These are phyloP conservation scores for Boehmeria nivea DNA, from an alignment of 306 rosid genomes.

Conservation along the genomic window DNA sequence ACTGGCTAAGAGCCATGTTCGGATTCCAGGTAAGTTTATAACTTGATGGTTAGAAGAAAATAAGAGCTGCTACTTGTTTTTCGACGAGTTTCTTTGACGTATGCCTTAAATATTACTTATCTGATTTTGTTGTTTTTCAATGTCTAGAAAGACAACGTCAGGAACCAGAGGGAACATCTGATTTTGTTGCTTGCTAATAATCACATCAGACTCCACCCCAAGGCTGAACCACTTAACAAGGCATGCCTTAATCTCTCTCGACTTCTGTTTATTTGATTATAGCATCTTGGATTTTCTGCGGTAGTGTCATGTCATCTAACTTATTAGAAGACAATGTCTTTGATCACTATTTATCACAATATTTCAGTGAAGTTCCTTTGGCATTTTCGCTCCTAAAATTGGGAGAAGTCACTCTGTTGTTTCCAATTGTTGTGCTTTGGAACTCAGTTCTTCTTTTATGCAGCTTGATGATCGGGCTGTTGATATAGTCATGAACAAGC, in stretches of 20 bases:
- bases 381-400: no score
- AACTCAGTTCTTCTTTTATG: constrained; percentile 22
- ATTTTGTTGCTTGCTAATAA: constrained; percentile 79
- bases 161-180: constrained; percentile 97
- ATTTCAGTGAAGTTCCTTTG: no score
- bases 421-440: constrained; percentile 11
- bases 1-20: constrained; percentile 95
- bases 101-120: constrained; percentile 7
- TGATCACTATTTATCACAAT: no score
- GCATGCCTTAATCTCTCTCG: constrained; percentile 29
- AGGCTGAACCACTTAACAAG: constrained; percentile 96
- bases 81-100: constrained; percentile 9
- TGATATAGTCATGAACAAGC: constrained; percentile 55
- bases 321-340: no score
- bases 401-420: no score
- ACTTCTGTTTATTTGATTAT: neutral
- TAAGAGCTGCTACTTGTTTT: neutral
- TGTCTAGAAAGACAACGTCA: constrained; percentile 78
- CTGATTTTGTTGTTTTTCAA: constrained; percentile 24
- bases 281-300: no score
- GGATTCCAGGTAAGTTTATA: constrained; percentile 80
- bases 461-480: constrained; percentile 98
- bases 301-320: no score
- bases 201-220: constrained; percentile 84
- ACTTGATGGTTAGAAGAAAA: neutral